A percentile compares a stretch with the other conserved stretches of the same genome.
Evolutionary conservation across 1,284 basidiomycete genomes (phyloP).

Genomic region (Lentinula novae-zelandiae): DNA sequence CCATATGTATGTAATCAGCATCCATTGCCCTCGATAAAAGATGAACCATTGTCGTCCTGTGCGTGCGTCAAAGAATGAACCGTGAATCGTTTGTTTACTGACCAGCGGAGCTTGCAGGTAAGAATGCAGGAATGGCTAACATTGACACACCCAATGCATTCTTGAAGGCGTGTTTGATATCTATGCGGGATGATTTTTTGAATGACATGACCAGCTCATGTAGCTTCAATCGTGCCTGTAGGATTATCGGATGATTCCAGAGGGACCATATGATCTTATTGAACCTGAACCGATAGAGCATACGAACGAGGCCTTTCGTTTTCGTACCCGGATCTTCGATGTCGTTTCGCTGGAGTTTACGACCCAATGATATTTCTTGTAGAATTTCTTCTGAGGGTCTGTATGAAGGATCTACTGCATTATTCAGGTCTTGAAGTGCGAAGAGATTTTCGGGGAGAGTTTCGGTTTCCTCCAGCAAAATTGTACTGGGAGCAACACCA

Average conservation of each 20-base stretch:
- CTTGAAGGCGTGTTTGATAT: conserved; percentile 44
- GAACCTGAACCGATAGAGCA: conserved; percentile 8
- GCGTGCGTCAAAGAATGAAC: not conserved
- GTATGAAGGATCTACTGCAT: conserved; percentile 1
- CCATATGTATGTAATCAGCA: conserved; percentile 48
- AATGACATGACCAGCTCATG: conserved; percentile 29
- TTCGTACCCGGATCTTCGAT: not conserved
- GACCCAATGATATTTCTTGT: conserved; percentile 22
- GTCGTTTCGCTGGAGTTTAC: not conserved
- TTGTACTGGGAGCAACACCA: conserved; percentile 37
- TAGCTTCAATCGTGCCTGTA: conserved; percentile 32
- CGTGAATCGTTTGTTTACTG: conserved; percentile 4
- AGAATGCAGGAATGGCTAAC: conserved; percentile 42
- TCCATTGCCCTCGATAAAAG: conserved; percentile 42
- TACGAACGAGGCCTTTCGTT: conserved; percentile 7
- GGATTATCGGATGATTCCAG: conserved; percentile 31
- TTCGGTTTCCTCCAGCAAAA: conserved; percentile 36
- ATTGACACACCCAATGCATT: conserved; percentile 42
- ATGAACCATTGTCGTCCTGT: conserved; percentile 37
- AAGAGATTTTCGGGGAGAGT: conserved; percentile 22
- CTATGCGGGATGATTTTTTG: conserved; percentile 32
- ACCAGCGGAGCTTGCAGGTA: conserved; percentile 34
- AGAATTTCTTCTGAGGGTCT: conserved; percentile 20
- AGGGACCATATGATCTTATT: conserved; percentile 14
- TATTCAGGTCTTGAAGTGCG: not conserved